Evolutionary conservation across 2,329 filamentous ascomycete genomes (phyloP), one percentile per base, ranked within the genome.

Genomic region (Hirsutella rhossiliensis): DNA sequence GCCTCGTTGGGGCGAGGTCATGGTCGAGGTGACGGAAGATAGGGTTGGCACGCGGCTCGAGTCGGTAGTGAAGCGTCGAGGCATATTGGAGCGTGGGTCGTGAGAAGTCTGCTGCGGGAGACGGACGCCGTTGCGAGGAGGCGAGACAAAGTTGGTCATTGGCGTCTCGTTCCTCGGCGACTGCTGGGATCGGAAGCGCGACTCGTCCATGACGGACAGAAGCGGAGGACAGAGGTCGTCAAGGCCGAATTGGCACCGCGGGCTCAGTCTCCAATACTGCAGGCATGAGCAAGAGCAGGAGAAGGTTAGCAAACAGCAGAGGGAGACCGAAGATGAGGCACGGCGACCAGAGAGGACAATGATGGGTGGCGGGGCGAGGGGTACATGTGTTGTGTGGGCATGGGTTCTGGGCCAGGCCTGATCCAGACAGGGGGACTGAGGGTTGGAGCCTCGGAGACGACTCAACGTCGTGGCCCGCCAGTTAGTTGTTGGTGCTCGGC

Each of bases 31-130:
- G 43, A 56, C 67, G 48, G 77, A 75, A 46, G 74, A 77, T 65
- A 86, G 69, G 60, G 84, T 87, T 63, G 84, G 83, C 65, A 90
- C 71, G 74, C 88, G 76, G 65, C 87, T 75, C 67, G 86, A 81
- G 67, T 95, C 94, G 46, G 89, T 92, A 50, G 90, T 97, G 67
- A 97, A 97, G 60, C 90, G 84, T 58, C 90, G 82, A 65, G 89
- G 87, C 61, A 97, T 73, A 55, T 80, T 81, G 50, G 79, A 78
- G 64, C 89, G 81, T 52, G 76, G 76, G 59, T 94, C 87, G 62
- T 78, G 75, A 50, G 75, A 40, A 15, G 41, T 18, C 43, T 58
- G 55, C 43, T 75, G 75, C 50, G 69, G 71, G 62, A 80, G 72
- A 58, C 80, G 78, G 58, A 69, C 72, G 58, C 76, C 75, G 63